Conservation (phyloP, 345 rosid species). For the Orychophragmus violaceus region DNA sequence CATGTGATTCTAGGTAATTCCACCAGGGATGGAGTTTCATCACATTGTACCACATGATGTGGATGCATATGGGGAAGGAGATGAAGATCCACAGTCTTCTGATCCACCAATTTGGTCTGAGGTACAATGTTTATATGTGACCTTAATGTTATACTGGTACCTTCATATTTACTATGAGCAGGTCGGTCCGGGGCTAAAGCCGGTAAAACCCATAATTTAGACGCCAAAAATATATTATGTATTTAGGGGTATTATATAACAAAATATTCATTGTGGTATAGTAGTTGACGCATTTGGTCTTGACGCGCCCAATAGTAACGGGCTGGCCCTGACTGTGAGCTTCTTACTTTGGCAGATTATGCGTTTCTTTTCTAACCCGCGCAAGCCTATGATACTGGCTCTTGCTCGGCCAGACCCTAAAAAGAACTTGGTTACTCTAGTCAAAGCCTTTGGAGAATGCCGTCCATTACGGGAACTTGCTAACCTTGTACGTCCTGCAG, state of each 20-base stretch:
- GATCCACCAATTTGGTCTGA: conserved; percentile 84
- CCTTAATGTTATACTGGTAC: background rate
- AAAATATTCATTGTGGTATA: too few relatives aligned
- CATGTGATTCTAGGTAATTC: conserved; percentile 53
- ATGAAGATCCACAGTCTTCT: conserved; percentile 48
- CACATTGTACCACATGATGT: conserved; percentile 71
- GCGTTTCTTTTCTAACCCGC: conserved; percentile 77
- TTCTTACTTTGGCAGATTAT: conserved; percentile 48
- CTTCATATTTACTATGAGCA: too few relatives aligned
- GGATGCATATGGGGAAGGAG: conserved; percentile 62
- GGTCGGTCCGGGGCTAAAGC: too few relatives aligned
- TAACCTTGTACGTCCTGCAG: conserved; percentile 49
- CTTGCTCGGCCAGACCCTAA: conserved; percentile 89
- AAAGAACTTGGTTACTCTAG: conserved; percentile 71
- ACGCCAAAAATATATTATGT: too few relatives aligned
- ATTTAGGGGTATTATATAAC: too few relatives aligned
- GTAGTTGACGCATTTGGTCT: too few relatives aligned
- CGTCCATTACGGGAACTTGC: conserved; percentile 68
- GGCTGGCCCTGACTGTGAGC: too few relatives aligned
- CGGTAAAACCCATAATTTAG: too few relatives aligned
- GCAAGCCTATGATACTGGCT: conserved; percentile 81
- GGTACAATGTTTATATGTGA: conserved; percentile 33
- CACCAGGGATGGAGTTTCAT: conserved; percentile 96
- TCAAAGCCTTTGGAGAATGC: conserved; percentile 86
- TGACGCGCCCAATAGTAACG: too few relatives aligned